Percentiles rank a stretch among this genome's conserved stretches.
phyloP scores from a whole-genome alignment of 108 stramenopile species.

The Nitzschia inconspicua region DNA sequence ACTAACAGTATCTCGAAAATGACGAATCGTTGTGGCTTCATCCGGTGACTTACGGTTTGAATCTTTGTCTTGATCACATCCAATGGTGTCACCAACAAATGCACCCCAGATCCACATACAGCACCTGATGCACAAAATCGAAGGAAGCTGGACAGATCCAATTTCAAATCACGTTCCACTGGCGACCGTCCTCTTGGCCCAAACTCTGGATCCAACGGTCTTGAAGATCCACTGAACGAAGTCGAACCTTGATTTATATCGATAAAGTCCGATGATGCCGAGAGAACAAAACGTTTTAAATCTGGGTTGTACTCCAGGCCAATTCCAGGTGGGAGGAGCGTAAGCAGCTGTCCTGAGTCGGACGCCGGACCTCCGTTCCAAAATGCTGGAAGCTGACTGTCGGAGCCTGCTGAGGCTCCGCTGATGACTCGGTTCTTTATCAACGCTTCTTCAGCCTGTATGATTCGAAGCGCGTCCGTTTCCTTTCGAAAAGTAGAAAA shows the following conservation, averaged over 20 bases:
- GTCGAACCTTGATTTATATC: conserved; percentile 34
- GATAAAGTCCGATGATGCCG: conserved; percentile 28
- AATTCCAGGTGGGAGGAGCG: conserved; percentile 71
- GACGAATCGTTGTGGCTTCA: conserved; percentile 49
- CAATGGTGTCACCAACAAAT: conserved; percentile 64
- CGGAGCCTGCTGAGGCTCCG: conserved; percentile 13
- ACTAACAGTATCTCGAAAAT: too few relatives aligned
- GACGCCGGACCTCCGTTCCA: conserved; percentile 34
- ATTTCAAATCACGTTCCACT: conserved; percentile 72
- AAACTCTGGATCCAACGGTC: conserved; percentile 73
- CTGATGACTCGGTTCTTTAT: conserved; percentile 10
- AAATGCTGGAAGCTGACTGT: conserved; percentile 28
- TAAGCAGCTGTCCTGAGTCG: conserved; percentile 52
- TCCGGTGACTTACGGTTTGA: conserved; percentile 54
- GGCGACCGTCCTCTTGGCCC: conserved; percentile 83
- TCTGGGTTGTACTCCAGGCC: conserved; percentile 61
- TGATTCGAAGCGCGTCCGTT: conserved; percentile 23
- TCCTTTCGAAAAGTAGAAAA: conserved; percentile 35
- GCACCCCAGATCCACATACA: conserved; percentile 68
- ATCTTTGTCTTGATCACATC: conserved; percentile 73
- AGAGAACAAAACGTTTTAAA: conserved; percentile 50
- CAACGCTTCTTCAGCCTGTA: conserved; percentile 16
- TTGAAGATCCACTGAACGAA: conserved; percentile 19
- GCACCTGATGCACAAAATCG: conserved; percentile 75
- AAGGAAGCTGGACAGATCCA: conserved; percentile 52